Base-by-base conservation (phyloP, 1,139 yeast species). In the Yamadazyma songkhlaensis region DNA sequence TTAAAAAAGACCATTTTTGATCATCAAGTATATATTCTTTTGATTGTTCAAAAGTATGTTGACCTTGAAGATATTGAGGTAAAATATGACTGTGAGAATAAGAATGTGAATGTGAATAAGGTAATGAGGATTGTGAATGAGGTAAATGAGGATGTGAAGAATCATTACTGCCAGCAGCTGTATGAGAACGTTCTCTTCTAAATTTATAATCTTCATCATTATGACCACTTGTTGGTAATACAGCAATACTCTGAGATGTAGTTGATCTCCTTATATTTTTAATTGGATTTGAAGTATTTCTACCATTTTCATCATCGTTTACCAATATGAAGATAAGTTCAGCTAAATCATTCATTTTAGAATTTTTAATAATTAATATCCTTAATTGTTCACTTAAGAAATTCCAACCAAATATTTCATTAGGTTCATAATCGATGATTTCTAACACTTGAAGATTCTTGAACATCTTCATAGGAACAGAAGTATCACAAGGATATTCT, bases 401-500 rank as follows among this genome's bases (percentile, higher is more conserved):
- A 51, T 79, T 71, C 87, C 87, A 81, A 2, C 87, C 87, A 55
- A 67, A 80, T 9, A 81, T 64, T 46, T 79, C 84, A 45, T 79
- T 77, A 12, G 84, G 83, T 42, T 79, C 84, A 45, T 79, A 67
- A 42, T 79, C 83, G 29, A 67, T 60, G 4, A 81, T 57, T 51
- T 81, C 87, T 36, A 81, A 61, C 15, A 79, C 84, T 40, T 80
- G 79, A 31, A 81, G 57, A 51, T 79, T 81, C 45, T 78, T 79
- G 54, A 81, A 81, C 60, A 78, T 69, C 35, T 62, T 62, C 11
- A 81, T 54, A 1, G 87, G 87, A 6, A 82, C 81, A 2, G 84
- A 73, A 2, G 86, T 79, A 50, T 81, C 87, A 53, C 83, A 80
- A 1, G 87, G 87, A 49, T 76, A 81, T 52, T 81, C 87, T 53